Evolutionary conservation across 495 filamentous ascomycete genomes (phyloP).

Genomic region (Trichoderma erinaceum): DNA sequence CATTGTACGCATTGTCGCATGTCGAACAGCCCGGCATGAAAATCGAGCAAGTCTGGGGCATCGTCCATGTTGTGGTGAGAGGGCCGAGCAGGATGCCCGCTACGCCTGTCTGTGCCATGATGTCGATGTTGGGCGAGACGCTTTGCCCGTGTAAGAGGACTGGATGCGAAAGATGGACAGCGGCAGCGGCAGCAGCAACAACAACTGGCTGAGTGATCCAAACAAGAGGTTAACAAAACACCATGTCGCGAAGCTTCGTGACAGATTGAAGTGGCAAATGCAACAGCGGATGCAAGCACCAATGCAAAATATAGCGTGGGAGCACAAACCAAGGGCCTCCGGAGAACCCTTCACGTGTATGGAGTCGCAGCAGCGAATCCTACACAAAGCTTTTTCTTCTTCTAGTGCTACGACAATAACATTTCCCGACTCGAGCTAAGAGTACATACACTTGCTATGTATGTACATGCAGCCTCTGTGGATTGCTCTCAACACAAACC

Average conservation of each 20-base stretch:
- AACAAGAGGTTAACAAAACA: not conserved
- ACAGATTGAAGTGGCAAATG: no score
- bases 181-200: not conserved
- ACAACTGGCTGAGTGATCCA: not conserved
- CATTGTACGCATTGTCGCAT: not conserved
- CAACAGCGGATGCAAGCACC: no score
- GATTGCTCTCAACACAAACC: no score
- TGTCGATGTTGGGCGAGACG: constrained; percentile 7
- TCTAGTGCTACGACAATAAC: no score
- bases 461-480: no score
- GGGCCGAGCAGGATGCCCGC: constrained; percentile 8
- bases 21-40: constrained; percentile 7
- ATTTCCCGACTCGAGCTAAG: not conserved
- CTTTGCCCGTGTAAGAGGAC: not conserved
- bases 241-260: no score
- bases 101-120: not conserved
- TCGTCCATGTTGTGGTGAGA: constrained; percentile 7
- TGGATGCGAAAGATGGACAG: not conserved
- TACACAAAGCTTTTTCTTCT: no score
- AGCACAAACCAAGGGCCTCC: no score
- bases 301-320: no score
- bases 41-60: not conserved
- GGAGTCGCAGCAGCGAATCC: no score
- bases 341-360: no score
- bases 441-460: no score